A percentile compares a stretch with the other conserved stretches of the same genome.
Conservation (phyloP, 2,329 filamentous ascomycete genomes). For the Hyphodiscus sp. region DNA sequence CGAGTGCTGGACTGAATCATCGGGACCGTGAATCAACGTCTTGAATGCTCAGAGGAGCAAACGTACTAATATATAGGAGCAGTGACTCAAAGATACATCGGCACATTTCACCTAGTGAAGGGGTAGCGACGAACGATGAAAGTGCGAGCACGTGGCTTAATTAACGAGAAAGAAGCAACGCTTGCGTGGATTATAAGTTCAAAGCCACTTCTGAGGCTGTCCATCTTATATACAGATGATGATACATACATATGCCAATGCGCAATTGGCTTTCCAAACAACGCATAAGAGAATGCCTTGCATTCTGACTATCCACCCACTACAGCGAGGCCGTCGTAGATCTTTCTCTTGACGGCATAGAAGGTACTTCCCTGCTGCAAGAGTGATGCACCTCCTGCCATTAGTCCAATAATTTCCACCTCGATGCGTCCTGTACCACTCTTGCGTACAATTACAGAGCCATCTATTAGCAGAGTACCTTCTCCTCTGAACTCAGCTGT, state of each 20-base stretch:
- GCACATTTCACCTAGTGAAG: background rate
- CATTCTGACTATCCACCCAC: constrained; percentile 39
- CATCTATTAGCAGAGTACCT: constrained; percentile 84
- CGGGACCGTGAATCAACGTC: background rate
- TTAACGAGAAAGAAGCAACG: background rate
- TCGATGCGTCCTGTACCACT: constrained; percentile 81
- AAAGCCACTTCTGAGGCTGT: constrained; percentile 1
- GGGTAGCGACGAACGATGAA: background rate
- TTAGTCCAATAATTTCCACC: constrained; percentile 68
- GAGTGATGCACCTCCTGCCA: constrained; percentile 34
- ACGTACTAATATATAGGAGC: background rate
- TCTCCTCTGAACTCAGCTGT: constrained; percentile 90
- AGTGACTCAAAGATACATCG: background rate
- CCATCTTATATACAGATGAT: constrained; percentile 9
- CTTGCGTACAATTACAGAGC: constrained; percentile 82
- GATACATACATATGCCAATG: constrained; percentile 15
- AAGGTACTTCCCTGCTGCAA: constrained; percentile 59
- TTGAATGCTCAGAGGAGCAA: background rate
- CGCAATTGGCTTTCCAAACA: constrained; percentile 4
- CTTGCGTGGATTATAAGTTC: background rate
- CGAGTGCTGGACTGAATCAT: background rate
- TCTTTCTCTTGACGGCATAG: constrained; percentile 80
- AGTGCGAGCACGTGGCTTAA: background rate
- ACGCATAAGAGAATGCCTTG: background rate
- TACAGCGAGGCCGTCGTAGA: constrained; percentile 90